Base-by-base conservation (phyloP, 1,139 yeast genomes). In the Hemisphaericaspora lyxosophila region DNA sequence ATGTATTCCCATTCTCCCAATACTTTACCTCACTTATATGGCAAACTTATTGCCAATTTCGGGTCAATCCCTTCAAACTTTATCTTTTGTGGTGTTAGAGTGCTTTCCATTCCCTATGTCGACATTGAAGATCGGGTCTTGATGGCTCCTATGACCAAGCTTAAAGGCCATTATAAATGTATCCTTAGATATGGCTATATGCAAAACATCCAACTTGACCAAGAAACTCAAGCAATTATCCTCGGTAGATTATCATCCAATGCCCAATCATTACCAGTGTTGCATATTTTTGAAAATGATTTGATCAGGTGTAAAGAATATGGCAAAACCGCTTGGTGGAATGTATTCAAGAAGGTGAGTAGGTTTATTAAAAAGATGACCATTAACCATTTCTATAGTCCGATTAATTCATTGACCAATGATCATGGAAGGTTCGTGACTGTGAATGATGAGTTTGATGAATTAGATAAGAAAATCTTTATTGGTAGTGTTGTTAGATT, bases 101-200 rank as follows among this genome's bases (percentile, higher is more conserved):
- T 72, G 2, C 55, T 71, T 26, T 59, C 75, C 2, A 59, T 62
- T 23, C 80, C 80, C 1, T 51, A 46, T 34, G 64, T 73, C 7
- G 63, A 60, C 1, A 44, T 43, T 4, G 68, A 61, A 5, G 73
- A 70, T 32, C 56, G 74, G 33, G 54, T 71, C 1, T 48, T 69
- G 25, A 44, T 73, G 22, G 70, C 67, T 3, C 53, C 62, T 26
- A 68, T 72, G 47, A 3, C n/a, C 11, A 63, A 57, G 36, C 49
- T 70, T 22, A 61, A 67, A 0, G 75, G 75, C 1, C 72, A 73
- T 43, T 72, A 64, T 55, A 58, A 74, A 41, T 73, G 78, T 47
- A 57, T 72, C 14, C 42, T 73, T 8, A 55, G 75, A 32, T 70
- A 62, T 42, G 79, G 79, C 4, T 73, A 72, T 49, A 70, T 67